Percentiles rank a stretch among this genome's conserved stretches.
phyloP scores from a whole-genome alignment of 1,284 basidiomycete genomes.

The Microbotryum saponariae region DNA sequence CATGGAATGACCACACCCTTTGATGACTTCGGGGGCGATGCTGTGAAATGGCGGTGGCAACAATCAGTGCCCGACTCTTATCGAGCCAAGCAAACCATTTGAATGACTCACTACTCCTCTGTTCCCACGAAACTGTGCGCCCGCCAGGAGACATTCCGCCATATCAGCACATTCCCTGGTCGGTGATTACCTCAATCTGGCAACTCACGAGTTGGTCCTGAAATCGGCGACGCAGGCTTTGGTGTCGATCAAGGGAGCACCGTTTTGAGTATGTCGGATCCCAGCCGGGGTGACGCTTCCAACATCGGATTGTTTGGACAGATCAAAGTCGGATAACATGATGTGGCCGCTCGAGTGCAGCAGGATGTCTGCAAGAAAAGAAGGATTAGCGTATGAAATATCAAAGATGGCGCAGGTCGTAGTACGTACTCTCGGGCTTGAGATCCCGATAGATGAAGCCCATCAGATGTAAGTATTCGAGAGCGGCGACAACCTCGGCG shows the following conservation, averaged over 20 bases:
- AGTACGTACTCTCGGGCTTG: constrained; percentile 89
- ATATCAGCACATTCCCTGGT: too few relatives aligned
- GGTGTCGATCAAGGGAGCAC: constrained; percentile 90
- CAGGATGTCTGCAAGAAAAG: constrained; percentile 67
- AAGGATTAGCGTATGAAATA: background rate
- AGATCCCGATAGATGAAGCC: constrained; percentile 99
- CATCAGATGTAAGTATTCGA: constrained; percentile 98
- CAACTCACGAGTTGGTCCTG: constrained; percentile 82
- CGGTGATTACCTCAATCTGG: too few relatives aligned
- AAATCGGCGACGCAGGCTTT: constrained; percentile 96
- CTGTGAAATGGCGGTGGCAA: constrained; percentile 10
- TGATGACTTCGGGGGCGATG: constrained; percentile 59
- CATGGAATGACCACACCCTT: constrained; percentile 92
- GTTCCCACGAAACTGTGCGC: constrained; percentile 61
- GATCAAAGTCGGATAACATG: constrained; percentile 98
- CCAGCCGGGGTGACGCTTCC: constrained; percentile 75
- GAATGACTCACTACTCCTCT: constrained; percentile 56
- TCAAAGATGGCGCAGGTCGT: background rate
- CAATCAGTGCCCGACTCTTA: background rate
- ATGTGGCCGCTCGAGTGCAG: constrained; percentile 97
- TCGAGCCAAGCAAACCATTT: background rate
- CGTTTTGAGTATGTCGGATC: constrained; percentile 82
- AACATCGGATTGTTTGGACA: constrained; percentile 82
- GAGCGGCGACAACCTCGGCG: constrained; percentile 92
- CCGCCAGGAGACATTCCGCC: too few relatives aligned